Evolutionary conservation across 352 stramenopile genomes (phyloP), one percentile per base, ranked within the genome.

Genomic region (Pythium coloratum): DNA sequence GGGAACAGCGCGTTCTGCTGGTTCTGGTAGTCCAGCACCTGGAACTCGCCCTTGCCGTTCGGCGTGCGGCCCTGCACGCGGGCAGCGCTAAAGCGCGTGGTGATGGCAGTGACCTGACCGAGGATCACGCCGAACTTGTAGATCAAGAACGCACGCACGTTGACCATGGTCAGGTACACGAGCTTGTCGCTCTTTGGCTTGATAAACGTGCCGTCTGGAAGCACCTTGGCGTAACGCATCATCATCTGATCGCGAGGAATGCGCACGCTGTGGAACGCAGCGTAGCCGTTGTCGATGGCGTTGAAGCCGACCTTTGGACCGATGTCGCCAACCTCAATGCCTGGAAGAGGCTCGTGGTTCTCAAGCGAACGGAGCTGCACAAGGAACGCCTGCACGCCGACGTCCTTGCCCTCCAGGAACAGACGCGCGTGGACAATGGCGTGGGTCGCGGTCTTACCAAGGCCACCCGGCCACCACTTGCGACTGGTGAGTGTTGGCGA

Each of bases 381-480:
- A 3, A 99, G 73, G 75, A 99, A 99, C 51, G 95, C 96, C 71
- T 98, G 94, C 33, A 98, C 89, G 20, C 96, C 96, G 7, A 82
- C 75, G 69, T 96, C 75, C 32, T 80, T 77, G 3, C 69, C 71
- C 16, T 80, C 72, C 0, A 85, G 42, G 0, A 80, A 70, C 1
- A 98, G 73, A 18, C 89, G 89, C 3, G 93, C 92, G 72, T 98
- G 97, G 0, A 98, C 83, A 71, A 98, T 96, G 28, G 95, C 94
- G 70, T 97, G 87, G 65, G 88, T 98, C 24, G 88, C 92, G 0
- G 91, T 97, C 64, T 90, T 88, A 20, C 90, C 95, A 8, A 98
- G 75, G 2, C 89, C 96, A 28, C 93, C 94, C 5, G 95, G 95
- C 97, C 97, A 99, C 86, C 97, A 99, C 76, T 99, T 99, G 64